Evolutionary conservation across 2,329 filamentous ascomycete genomes (phyloP).

Genomic region (Westerdykella ornata): DNA sequence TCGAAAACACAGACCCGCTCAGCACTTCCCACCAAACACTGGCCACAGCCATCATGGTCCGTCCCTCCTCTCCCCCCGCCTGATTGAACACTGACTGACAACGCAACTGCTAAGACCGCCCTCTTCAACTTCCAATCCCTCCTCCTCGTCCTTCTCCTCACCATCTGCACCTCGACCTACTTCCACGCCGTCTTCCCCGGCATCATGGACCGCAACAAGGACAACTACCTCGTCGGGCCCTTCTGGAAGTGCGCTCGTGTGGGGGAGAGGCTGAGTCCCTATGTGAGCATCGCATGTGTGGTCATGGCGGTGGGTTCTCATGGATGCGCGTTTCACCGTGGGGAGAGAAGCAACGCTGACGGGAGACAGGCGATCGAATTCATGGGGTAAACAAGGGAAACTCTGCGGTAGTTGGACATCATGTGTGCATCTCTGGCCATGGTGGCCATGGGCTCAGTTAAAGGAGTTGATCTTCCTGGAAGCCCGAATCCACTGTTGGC

Average conservation of each 20-base stretch:
- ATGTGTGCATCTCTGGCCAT: no score
- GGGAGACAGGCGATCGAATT: constrained; percentile 22
- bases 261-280: constrained; percentile 87
- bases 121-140: constrained; percentile 99
- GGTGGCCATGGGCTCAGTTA: no score
- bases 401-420: no score
- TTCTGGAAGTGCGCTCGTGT: constrained; percentile 96
- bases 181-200: constrained; percentile 82
- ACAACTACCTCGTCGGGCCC: constrained; percentile 70
- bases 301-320: constrained; percentile 68
- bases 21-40: constrained; percentile 1
- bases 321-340: not conserved
- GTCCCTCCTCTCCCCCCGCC: not conserved
- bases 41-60: constrained; percentile 1
- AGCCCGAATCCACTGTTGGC: not conserved
- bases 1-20: no score
- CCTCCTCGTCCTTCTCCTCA: constrained; percentile 84
- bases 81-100: not conserved
- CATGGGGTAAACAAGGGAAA: constrained; percentile 13
- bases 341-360: not conserved
- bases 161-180: constrained; percentile 94
- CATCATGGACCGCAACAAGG: constrained; percentile 87
- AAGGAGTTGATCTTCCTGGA: not conserved
- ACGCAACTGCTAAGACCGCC: constrained; percentile 59
- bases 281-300: constrained; percentile 88